Conservation (phyloP, 192 early-diverging fungal genomes). For the Entophlyctis helioformis region DNA sequence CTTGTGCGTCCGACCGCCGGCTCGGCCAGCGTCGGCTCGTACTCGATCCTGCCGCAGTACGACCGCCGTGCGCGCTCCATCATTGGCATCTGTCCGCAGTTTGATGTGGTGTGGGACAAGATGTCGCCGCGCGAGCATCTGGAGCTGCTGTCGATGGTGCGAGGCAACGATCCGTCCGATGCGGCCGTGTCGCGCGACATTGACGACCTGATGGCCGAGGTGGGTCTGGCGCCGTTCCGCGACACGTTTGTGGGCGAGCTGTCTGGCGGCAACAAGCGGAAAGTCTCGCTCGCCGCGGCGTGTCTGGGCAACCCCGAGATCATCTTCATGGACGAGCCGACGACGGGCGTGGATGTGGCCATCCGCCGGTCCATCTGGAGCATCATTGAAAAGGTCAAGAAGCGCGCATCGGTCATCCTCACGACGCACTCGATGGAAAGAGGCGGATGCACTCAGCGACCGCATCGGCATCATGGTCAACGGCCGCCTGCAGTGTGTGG, state of each 20-base stretch:
- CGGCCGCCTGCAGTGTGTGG: conserved; percentile 43
- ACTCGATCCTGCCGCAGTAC: conserved; percentile 4
- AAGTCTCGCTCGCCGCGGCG: conserved; percentile 8
- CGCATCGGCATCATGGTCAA: conserved; percentile 55
- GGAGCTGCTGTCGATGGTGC: conserved; percentile 21
- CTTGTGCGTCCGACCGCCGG: conserved; percentile 34
- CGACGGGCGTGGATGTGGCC: conserved; percentile 30
- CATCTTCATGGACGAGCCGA: conserved; percentile 22
- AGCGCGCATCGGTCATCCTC: conserved; percentile 28
- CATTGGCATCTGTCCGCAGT: conserved; percentile 33
- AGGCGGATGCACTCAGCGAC: no score
- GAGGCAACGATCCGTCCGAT: conserved; percentile 19
- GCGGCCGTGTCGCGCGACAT: conserved; percentile 4
- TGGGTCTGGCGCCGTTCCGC: conserved; percentile 15
- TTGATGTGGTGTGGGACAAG: not conserved
- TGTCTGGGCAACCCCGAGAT: conserved; percentile 8
- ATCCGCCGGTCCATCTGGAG: conserved; percentile 40
- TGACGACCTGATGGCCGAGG: conserved; percentile 12
- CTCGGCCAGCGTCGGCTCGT: conserved; percentile 33
- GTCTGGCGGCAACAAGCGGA: conserved; percentile 11
- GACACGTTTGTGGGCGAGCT: conserved; percentile 11
- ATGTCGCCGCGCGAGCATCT: conserved; percentile 28
- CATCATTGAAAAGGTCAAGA: conserved; percentile 30
- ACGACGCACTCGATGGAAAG: conserved; percentile 68
- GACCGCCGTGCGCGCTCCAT: not conserved